A percentile compares a stretch with the other conserved stretches of the same genome.
Evolutionary conservation across 441 rosid species (phyloP).

Genomic region (Eruca vesicaria): DNA sequence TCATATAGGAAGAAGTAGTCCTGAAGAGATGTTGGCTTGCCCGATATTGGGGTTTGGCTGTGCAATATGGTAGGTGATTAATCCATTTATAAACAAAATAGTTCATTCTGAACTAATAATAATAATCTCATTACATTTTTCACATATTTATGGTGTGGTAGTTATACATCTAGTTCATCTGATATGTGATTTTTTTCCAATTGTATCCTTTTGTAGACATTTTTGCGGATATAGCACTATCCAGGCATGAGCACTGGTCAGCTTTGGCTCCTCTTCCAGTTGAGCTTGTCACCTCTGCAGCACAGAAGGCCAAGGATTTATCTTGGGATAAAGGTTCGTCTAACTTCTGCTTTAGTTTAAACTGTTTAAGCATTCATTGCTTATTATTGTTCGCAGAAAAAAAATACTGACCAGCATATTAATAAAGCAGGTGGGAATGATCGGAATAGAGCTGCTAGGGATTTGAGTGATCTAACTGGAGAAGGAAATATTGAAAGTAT

Average conservation of each 20-base stretch:
- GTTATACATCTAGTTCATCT: background rate
- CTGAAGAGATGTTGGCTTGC: constrained; percentile 99
- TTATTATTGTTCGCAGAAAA: background rate
- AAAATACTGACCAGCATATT: constrained; percentile 7
- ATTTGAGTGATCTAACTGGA: constrained; percentile 76
- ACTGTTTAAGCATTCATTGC: constrained; percentile 5
- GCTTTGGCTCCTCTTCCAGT: constrained; percentile 94
- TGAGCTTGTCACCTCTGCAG: constrained; percentile 90
- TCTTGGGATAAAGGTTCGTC: constrained; percentile 62
- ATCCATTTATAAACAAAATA: constrained; percentile 53
- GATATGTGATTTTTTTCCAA: constrained; percentile 23
- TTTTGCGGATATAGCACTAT: constrained; percentile 68
- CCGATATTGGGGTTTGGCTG: constrained; percentile 93
- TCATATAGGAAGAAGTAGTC: constrained; percentile 89
- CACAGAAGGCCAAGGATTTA: constrained; percentile 86
- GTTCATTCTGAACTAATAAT: background rate
- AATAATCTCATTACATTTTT: background rate
- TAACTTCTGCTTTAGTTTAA: constrained; percentile 12
- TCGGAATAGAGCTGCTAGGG: constrained; percentile 58
- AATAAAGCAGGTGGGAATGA: constrained; percentile 48
- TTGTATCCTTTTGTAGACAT: constrained; percentile 47
- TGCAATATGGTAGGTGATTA: constrained; percentile 74
- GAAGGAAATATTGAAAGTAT: constrained; percentile 97
- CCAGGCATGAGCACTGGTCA: constrained; percentile 90
- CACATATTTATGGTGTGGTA: background rate